A percentile compares a stretch with the other conserved stretches of the same genome.
These are phyloP conservation scores for Chalciporus sphaerocephalus DNA, from an alignment of 768 basidiomycete genomes.

Conservation along the genomic window DNA sequence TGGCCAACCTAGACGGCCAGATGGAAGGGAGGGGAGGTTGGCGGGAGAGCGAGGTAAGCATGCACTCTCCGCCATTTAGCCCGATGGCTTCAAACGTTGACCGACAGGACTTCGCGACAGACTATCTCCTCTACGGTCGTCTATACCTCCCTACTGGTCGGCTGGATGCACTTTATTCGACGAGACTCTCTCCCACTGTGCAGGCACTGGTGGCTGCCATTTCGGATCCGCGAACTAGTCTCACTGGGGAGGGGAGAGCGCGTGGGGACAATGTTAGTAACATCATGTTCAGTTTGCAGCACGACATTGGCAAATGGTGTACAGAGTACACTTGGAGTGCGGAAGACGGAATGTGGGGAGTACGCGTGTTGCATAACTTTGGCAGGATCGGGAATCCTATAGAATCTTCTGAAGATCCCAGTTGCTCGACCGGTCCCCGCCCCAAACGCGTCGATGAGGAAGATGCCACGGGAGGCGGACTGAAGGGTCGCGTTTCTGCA, in stretches of 20 bases:
- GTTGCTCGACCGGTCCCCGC: conserved; percentile 27
- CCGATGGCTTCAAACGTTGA: conserved; percentile 18
- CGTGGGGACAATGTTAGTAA: conserved; percentile 55
- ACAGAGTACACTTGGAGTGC: conserved; percentile 94
- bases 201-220: conserved; percentile 85
- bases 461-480: conserved; percentile 85
- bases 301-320: conserved; percentile 89
- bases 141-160: conserved; percentile 86
- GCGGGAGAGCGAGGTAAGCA: conserved; percentile 73
- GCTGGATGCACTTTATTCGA: conserved; percentile 86
- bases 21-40: conserved; percentile 74
- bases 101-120: conserved; percentile 38
- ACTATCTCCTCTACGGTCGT: conserved; percentile 91
- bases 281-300: conserved; percentile 80
- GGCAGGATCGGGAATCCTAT: conserved; percentile 52
- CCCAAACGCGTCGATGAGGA: conserved; percentile 91
- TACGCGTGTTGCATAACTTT: conserved; percentile 88
- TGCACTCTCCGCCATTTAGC: conserved; percentile 14
- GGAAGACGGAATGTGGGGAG: conserved; percentile 90
- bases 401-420: conserved; percentile 35
- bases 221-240: conserved; percentile 64
- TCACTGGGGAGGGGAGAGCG: conserved; percentile 37
- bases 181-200: conserved; percentile 69
- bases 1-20: conserved; percentile 75
- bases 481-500: conserved; percentile 85